These are phyloP conservation scores for Leccinum ochraceum DNA, from an alignment of 768 basidiomycete species.

Conservation along the genomic window DNA sequence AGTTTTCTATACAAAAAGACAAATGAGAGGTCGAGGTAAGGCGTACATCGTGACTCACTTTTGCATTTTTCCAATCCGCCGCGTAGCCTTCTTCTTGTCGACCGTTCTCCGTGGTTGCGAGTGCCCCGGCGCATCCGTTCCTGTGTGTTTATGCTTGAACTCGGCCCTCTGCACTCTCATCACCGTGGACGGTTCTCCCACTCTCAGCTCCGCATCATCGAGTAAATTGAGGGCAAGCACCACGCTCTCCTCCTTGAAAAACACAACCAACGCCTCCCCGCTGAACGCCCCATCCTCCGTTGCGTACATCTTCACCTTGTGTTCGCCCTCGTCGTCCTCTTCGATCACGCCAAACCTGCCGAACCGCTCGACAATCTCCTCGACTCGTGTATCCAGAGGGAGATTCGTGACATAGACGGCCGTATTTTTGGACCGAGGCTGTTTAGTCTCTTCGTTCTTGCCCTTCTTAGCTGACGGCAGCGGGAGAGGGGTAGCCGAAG, in stretches of 20 bases:
- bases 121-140: conserved; percentile 41
- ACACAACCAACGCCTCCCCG: conserved; percentile 94
- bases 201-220: conserved; percentile 87
- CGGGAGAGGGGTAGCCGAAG: conserved; percentile 50
- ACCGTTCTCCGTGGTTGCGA: conserved; percentile 59
- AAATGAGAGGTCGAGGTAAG: not conserved
- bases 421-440: conserved; percentile 81
- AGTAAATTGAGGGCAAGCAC: conserved; percentile 77
- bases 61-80: conserved; percentile 83
- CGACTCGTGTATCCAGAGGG: conserved; percentile 69
- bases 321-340: conserved; percentile 87
- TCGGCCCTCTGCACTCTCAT: conserved; percentile 80
- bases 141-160: conserved; percentile 67
- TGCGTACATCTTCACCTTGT: conserved; percentile 96
- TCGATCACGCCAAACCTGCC: conserved; percentile 90
- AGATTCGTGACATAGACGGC: conserved; percentile 88
- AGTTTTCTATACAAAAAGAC: conserved; percentile 65
- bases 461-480: conserved; percentile 66
- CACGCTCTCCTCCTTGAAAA: conserved; percentile 97
- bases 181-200: conserved; percentile 72
- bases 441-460: conserved; percentile 54
- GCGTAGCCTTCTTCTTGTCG: conserved; percentile 77
- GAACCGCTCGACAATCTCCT: conserved; percentile 85
- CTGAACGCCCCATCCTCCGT: conserved; percentile 85
- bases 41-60: conserved; percentile 47